Evolutionary conservation across 2,329 filamentous ascomycete species (phyloP).

Genomic region (Cercospora zeae-maydis): DNA sequence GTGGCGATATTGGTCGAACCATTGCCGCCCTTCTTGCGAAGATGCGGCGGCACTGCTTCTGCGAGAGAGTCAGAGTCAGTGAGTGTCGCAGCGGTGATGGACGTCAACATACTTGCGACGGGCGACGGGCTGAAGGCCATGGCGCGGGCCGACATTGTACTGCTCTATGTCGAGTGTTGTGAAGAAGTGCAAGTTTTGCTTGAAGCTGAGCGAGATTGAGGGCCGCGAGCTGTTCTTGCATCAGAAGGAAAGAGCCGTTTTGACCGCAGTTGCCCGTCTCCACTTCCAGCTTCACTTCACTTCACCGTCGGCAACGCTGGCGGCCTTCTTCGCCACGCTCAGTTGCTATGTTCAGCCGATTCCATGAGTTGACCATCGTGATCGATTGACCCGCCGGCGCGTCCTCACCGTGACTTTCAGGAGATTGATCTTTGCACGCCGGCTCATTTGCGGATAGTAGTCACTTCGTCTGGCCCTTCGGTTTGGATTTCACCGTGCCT

Average conservation of each 20-base stretch:
- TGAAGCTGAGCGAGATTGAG: not conserved
- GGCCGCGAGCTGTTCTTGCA: not conserved
- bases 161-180: not conserved
- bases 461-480: not conserved
- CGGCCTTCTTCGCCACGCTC: not conserved
- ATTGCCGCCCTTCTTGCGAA: not conserved
- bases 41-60: conserved; percentile 2
- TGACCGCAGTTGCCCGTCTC: not conserved
- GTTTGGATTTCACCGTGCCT: not conserved
- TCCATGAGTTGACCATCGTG: not conserved
- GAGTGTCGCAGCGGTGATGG: not conserved
- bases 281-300: conserved; percentile 1
- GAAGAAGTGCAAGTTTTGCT: not conserved
- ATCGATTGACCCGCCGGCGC: not conserved
- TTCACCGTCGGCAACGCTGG: not conserved
- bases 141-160: not conserved
- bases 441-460: not conserved
- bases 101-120: not conserved
- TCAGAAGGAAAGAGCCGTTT: not conserved
- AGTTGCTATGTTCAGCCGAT: not conserved
- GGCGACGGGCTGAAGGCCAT: not conserved
- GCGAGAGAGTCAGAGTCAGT: not conserved
- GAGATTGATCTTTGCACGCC: not conserved
- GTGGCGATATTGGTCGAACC: not conserved
- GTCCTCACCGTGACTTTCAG: not conserved